Base-by-base conservation (phyloP, 257 asterid genomes). In the Scutellaria galericulata region DNA sequence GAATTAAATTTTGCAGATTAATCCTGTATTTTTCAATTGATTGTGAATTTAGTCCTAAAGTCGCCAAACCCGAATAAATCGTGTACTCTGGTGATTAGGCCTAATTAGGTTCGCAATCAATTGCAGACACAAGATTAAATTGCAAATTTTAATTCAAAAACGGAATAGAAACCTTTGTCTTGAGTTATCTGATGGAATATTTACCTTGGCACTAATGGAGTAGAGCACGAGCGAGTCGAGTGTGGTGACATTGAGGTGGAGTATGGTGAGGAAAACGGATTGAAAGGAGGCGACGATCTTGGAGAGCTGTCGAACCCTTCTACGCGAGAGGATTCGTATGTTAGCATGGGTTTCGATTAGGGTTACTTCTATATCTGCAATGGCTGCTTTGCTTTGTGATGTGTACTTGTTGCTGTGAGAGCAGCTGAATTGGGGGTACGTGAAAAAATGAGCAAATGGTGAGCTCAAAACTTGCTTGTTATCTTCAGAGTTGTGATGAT, bases 121-220 rank as follows among this genome's bases (percentile, higher is more conserved):
- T 31, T 31, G 37, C 37, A 31, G 5, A 31, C 37, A 31, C 37
- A 31, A 2, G 37, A 31, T 4, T 31, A 31, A 31, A 31, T 31
- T 31, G 37, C 37, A 31, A 31, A 31, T 4, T 31, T 31, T 1
- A 31, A 31, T 31, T 31, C 37, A 31, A 31, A 31, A 31, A 31
- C 4, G 37, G 37, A 31, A 31, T 2, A 0, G 37, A 31, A 31
- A 31, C 37, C 37, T 31, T 31, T 31, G 37, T 31, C 4, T 31
- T 3, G 37, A 31, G 37, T 2, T 31, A 31, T 31, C 37, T 31
- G 37, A 31, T 31, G 4, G 37, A 31, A 15, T 0, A 50, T 76
- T 15, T 80, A 94, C 99, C 99, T 95, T 95, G 57, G 97, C 95
- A 57, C 97, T 95, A 60, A 95, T 83, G 47, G 99, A 95, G 85